Percentiles rank a stretch among this genome's conserved stretches.
These are phyloP conservation scores for Calvatia gigantea DNA, from an alignment of 768 basidiomycete genomes.

Conservation along the genomic window DNA sequence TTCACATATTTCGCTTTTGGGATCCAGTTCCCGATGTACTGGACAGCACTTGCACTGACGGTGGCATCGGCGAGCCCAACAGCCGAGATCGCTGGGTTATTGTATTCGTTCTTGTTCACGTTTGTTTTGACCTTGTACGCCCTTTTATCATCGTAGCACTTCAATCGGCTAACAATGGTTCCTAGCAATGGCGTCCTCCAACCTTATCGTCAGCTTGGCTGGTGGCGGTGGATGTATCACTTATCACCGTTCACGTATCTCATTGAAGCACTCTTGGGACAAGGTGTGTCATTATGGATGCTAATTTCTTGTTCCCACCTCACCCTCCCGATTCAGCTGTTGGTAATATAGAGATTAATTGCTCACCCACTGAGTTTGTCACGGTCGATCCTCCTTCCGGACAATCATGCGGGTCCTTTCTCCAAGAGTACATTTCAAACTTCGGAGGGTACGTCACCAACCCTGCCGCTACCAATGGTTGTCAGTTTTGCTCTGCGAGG, in stretches of 20 bases:
- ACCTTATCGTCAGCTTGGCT: conserved; percentile 55
- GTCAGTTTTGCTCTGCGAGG: conserved; percentile 51
- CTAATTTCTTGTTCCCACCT: conserved; percentile 20
- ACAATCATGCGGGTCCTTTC: conserved; percentile 51
- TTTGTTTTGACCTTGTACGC: conserved; percentile 64
- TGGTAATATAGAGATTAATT: conserved; percentile 46
- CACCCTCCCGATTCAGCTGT: conserved; percentile 38
- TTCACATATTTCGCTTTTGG: conserved; percentile 57
- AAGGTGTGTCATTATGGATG: conserved; percentile 29
- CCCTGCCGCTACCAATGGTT: conserved; percentile 43
- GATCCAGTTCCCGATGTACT: conserved; percentile 60
- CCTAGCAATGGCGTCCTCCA: conserved; percentile 64
- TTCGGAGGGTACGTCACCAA: conserved; percentile 62
- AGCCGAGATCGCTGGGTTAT: conserved; percentile 53
- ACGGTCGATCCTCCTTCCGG: conserved; percentile 56
- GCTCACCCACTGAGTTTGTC: conserved; percentile 60
- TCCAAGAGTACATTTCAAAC: conserved; percentile 44
- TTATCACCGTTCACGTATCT: conserved; percentile 51
- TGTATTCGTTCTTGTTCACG: conserved; percentile 57
- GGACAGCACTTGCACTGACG: conserved; percentile 58
- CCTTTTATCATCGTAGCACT: conserved; percentile 9
- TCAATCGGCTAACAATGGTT: neutral
- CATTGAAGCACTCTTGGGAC: conserved; percentile 45
- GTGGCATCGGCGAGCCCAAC: conserved; percentile 60
- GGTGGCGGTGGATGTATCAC: conserved; percentile 74